phyloP scores from a whole-genome alignment of 129 eudicot species.

The Lactuca saligna region DNA sequence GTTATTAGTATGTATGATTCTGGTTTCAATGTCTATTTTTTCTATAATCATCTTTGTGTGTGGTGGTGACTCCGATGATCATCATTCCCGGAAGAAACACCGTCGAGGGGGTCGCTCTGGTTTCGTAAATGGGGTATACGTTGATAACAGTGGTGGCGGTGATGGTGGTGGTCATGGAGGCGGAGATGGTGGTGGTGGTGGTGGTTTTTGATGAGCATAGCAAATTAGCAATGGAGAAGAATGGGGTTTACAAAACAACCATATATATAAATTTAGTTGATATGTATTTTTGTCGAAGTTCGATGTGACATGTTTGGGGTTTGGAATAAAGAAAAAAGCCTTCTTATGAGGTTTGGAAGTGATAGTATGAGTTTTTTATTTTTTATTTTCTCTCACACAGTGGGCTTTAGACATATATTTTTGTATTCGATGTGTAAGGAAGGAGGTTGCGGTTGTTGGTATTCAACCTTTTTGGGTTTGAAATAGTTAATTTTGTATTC shows the following conservation, averaged over 20 bases:
- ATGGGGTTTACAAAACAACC: neutral
- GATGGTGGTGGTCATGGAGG: slow-evolving; percentile 2
- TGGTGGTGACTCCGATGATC: slow-evolving; percentile 25
- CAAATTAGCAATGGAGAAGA: neutral
- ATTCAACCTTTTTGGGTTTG: too few species aligned
- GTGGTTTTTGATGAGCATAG: neutral
- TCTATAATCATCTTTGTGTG: slow-evolving; percentile 40
- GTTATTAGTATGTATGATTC: slow-evolving; percentile 32
- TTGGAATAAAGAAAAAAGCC: too few species aligned
- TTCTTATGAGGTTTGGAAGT: too few species aligned
- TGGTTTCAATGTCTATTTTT: slow-evolving; percentile 30
- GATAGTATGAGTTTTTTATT: too few species aligned
- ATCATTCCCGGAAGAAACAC: neutral
- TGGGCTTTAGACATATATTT: too few species aligned
- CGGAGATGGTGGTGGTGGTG: slow-evolving; percentile 16
- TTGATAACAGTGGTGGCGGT: neutral
- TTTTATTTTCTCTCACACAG: too few species aligned
- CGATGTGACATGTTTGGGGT: too few species aligned
- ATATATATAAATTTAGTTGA: too few species aligned
- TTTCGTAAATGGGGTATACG: neutral
- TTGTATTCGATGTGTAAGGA: too few species aligned
- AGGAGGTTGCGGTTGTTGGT: too few species aligned
- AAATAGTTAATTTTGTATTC: too few species aligned
- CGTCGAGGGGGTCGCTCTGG: neutral
- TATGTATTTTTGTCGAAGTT: too few species aligned